Evolutionary conservation across 2,329 filamentous ascomycete genomes (phyloP), one percentile per base, ranked within the genome.

Genomic region (Sarocladium strictum): DNA sequence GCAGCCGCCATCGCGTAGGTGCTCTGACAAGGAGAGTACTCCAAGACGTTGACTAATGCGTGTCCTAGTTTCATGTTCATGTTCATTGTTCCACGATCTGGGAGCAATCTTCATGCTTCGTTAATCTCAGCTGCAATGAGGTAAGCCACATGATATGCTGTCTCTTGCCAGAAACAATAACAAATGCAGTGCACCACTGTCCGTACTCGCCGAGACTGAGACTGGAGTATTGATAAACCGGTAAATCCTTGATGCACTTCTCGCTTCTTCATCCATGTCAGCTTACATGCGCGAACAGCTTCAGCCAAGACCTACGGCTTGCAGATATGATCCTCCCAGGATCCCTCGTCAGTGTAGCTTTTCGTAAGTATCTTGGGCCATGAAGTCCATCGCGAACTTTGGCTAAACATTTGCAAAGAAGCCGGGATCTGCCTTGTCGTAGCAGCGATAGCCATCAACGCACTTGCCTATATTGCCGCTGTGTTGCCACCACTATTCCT

Each of bases 401-500:
- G 53, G 57, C 55, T 27, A 6, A 33, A 15, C 15, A 9, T 21
- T 32, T n/a, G 17, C 17, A 1, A 10, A 66, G 64, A 67, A 53
- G 56, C 65, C 6, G 49, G 57, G 9, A 51, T 72, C 2, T 72
- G 74, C 54, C 62, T 77, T 23, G 72, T 70, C 19, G 72, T 76
- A 54, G 70, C 74, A 55, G 70, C 67, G 3, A 63, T 79, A 1
- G 73, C 77, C 23, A 68, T 70, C 7, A 66, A 71, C 3, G 70
- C 73, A 7, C 71, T 76, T 0, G 67, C 66, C 57, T 78, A 75
- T 58, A 70, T 74, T 1, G 73, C 73, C 3, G 69, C 72, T n/a
- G 68, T 70, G 0, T 70, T 77, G 21, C 76, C 77, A 0, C 63
- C 75, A 19, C 66, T 77, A 2, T 59, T 76, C 29, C 58, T 65